Percentiles rank a stretch among this genome's conserved stretches.
Evolutionary conservation across 2,329 filamentous ascomycete genomes (phyloP).

Genomic region (Stagonosporopsis chrysanthemi): DNA sequence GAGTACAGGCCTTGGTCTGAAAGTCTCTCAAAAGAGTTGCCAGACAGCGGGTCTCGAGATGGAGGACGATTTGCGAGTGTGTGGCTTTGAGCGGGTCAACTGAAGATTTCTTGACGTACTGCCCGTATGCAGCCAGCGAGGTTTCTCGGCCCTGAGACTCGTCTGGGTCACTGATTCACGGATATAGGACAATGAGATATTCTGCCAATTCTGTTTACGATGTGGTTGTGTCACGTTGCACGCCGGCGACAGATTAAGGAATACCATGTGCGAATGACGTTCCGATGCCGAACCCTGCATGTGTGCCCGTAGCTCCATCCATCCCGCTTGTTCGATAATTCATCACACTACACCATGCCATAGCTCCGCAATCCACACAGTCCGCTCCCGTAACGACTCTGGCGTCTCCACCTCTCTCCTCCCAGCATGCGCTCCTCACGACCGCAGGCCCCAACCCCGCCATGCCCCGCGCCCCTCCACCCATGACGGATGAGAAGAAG

Average conservation of each 20-base stretch:
- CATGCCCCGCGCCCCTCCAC: slow-evolving; percentile 60
- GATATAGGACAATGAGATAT: no score
- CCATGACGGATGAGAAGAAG: slow-evolving; percentile 52
- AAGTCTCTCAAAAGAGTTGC: no score
- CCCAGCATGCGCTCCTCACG: slow-evolving; percentile 33
- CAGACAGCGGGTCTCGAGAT: no score
- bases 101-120: no score
- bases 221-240: neutral
- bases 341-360: slow-evolving; percentile 7
- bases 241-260: neutral
- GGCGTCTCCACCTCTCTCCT: slow-evolving; percentile 2
- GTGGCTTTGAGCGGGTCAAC: no score
- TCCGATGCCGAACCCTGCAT: slow-evolving; percentile 13
- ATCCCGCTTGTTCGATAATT: neutral
- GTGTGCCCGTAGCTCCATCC: slow-evolving; percentile 16
- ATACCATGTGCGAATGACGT: slow-evolving; percentile 17
- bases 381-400: slow-evolving; percentile 1
- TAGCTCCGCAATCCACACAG: slow-evolving; percentile 10
- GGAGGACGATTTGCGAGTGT: no score
- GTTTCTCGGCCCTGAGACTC: no score
- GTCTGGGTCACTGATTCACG: no score
- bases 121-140: no score
- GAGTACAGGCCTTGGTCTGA: no score
- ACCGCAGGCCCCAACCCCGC: slow-evolving; percentile 23
- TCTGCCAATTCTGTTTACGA: no score